Evolutionary conservation across 2,329 filamentous ascomycete genomes (phyloP).

Genomic region (Penicillium sp.): DNA sequence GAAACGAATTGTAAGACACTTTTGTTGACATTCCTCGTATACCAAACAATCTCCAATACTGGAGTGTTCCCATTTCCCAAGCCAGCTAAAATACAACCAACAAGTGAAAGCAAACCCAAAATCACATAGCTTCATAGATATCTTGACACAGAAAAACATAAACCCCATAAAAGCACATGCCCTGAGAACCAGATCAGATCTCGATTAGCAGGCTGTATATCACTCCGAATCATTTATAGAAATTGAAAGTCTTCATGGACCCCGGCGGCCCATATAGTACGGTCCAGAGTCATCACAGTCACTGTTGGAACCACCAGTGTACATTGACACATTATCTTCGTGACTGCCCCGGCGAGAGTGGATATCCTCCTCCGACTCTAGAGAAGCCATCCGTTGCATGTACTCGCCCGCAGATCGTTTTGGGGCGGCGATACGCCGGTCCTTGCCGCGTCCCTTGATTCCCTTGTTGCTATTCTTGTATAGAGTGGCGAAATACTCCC

Average conservation of each 20-base stretch:
- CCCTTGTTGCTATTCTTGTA: slow-evolving; percentile 99
- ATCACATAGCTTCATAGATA: not conserved
- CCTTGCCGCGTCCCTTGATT: slow-evolving; percentile 91
- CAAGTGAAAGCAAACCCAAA: not conserved
- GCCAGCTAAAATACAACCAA: slow-evolving; percentile 1
- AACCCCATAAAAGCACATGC: not conserved
- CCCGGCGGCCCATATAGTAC: slow-evolving; percentile 27
- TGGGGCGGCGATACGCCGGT: slow-evolving; percentile 49
- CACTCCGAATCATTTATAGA: not conserved
- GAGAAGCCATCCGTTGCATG: slow-evolving; percentile 16
- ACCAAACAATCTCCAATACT: not conserved
- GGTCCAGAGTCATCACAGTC: slow-evolving; percentile 30
- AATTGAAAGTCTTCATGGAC: slow-evolving; percentile 7
- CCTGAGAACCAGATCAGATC: not conserved
- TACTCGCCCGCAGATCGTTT: slow-evolving; percentile 20
- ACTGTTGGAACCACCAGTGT: slow-evolving; percentile 31
- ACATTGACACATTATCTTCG: slow-evolving; percentile 28
- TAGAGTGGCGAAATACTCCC: slow-evolving; percentile 77
- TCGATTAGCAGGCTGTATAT: not conserved
- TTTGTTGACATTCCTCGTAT: not conserved
- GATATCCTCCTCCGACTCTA: slow-evolving; percentile 25
- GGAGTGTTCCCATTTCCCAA: not conserved
- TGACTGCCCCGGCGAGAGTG: slow-evolving; percentile 25
- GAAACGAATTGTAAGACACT: slow-evolving; percentile 1
- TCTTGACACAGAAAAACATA: not conserved